Conservation (phyloP, 2,329 filamentous ascomycete species). For the Trichoderma simmonsii region DNA sequence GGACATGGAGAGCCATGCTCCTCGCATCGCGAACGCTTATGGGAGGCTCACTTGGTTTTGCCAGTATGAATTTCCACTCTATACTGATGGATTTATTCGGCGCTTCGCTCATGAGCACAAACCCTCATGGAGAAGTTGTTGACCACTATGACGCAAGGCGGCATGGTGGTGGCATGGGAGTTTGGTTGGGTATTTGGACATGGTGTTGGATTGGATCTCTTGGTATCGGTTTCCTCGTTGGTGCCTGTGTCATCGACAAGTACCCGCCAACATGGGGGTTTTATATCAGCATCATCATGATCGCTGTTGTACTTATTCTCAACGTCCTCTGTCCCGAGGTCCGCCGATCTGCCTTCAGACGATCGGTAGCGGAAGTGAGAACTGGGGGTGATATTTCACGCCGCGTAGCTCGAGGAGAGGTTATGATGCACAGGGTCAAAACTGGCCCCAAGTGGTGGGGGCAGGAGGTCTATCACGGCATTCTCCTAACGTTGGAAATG, state of each 20-base stretch:
- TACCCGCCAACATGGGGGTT: constrained; percentile 70
- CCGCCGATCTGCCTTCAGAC: constrained; percentile 64
- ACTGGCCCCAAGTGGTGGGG: constrained; percentile 74
- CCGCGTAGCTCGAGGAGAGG: constrained; percentile 66
- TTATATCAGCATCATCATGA: constrained; percentile 67
- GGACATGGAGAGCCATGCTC: constrained; percentile 57
- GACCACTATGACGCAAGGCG: constrained; percentile 65
- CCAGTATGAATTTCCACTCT: constrained; percentile 72
- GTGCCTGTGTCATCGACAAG: constrained; percentile 64
- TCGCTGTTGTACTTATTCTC: constrained; percentile 62
- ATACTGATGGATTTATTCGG: constrained; percentile 74
- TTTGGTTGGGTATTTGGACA: constrained; percentile 77
- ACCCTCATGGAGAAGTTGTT: constrained; percentile 70
- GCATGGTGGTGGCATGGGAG: constrained; percentile 73
- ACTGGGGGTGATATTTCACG: constrained; percentile 50
- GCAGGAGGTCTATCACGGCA: constrained; percentile 69
- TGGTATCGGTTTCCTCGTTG: constrained; percentile 67
- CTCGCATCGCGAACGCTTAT: constrained; percentile 63
- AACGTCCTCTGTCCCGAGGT: constrained; percentile 72
- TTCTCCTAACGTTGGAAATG: constrained; percentile 66
- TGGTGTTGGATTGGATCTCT: constrained; percentile 74
- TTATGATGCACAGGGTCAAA: constrained; percentile 71
- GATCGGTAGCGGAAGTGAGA: constrained; percentile 64
- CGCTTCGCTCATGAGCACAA: constrained; percentile 67
- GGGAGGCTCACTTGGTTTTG: constrained; percentile 68